Conservation (phyloP, 805 yeast species). For the Komagataella phaffii region DNA sequence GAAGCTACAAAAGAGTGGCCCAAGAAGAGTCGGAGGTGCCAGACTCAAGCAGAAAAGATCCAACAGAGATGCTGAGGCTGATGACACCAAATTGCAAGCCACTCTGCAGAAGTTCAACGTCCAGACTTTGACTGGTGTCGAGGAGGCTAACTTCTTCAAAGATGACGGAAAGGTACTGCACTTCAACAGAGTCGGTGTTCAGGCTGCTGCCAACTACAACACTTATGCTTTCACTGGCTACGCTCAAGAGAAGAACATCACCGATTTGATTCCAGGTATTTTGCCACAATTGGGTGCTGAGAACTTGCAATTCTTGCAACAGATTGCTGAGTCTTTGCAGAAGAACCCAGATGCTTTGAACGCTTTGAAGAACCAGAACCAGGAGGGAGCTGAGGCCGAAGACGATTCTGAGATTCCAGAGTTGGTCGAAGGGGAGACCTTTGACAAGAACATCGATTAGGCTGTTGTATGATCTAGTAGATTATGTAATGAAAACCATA, state of each 20-base stretch:
- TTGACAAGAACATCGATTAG: constrained; percentile 39
- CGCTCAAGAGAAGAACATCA: constrained; percentile 83
- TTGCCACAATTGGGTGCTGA: constrained; percentile 95
- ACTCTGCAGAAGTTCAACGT: constrained; percentile 83
- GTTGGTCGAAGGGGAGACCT: constrained; percentile 81
- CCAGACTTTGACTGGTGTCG: constrained; percentile 77
- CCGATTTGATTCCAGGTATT: constrained; percentile 88
- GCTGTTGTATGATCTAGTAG: background rate
- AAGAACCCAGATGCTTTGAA: constrained; percentile 27
- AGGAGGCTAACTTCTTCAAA: constrained; percentile 95
- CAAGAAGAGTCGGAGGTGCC: constrained; percentile 72
- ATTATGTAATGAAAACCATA: background rate
- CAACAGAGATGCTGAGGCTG: constrained; percentile 55
- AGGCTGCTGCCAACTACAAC: constrained; percentile 82
- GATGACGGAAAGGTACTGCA: constrained; percentile 94
- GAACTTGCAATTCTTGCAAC: constrained; percentile 77
- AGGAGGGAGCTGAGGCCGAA: constrained; percentile 18
- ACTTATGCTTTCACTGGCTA: constrained; percentile 91
- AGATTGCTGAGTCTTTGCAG: constrained; percentile 83
- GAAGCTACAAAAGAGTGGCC: constrained; percentile 76
- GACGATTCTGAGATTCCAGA: constrained; percentile 63
- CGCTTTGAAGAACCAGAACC: constrained; percentile 10
- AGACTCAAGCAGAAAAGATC: constrained; percentile 87
- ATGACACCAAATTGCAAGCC: constrained; percentile 83
- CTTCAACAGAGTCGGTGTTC: constrained; percentile 93